Percentiles rank a stretch among this genome's conserved stretches.
Evolutionary conservation across 2,329 filamentous ascomycete species (phyloP).

Genomic region (Byssoonygena ceratinophila): DNA sequence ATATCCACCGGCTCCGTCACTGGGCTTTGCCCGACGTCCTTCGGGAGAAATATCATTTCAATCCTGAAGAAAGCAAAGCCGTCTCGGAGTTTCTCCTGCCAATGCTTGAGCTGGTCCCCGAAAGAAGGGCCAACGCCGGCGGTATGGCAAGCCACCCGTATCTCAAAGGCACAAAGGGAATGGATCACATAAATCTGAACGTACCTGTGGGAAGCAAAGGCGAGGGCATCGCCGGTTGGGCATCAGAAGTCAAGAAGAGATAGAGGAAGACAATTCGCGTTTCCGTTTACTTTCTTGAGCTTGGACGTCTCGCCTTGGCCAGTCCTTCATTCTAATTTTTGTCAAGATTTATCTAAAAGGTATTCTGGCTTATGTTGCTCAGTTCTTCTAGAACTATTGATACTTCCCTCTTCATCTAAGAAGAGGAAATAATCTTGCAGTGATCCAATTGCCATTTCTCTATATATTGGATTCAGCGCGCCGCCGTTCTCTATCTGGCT

Average conservation of each 20-base stretch:
- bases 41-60: conserved; percentile 93
- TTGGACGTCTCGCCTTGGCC: background rate
- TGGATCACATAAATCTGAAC: conserved; percentile 67
- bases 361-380: background rate
- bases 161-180: conserved; percentile 75
- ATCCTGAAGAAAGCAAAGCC: conserved; percentile 64
- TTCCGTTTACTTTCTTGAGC: conserved; percentile 3
- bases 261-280: conserved; percentile 29
- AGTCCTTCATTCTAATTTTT: background rate
- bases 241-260: conserved; percentile 74
- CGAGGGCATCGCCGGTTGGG: conserved; percentile 91
- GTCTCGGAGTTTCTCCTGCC: conserved; percentile 76
- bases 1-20: conserved; percentile 91
- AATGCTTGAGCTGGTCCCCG: conserved; percentile 81
- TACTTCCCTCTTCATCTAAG: background rate
- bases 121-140: conserved; percentile 84
- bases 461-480: conserved; percentile 7
- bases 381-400: background rate
- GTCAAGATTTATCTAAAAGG: background rate
- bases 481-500: background rate
- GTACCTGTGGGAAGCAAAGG: conserved; percentile 71
- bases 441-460: background rate
- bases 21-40: conserved; percentile 92
- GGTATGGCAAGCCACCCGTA: conserved; percentile 84
- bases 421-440: background rate